A percentile compares a stretch with the other conserved stretches of the same genome.
phyloP scores from a whole-genome alignment of 2,329 filamentous ascomycete species.

The Penicillium rolfsii region DNA sequence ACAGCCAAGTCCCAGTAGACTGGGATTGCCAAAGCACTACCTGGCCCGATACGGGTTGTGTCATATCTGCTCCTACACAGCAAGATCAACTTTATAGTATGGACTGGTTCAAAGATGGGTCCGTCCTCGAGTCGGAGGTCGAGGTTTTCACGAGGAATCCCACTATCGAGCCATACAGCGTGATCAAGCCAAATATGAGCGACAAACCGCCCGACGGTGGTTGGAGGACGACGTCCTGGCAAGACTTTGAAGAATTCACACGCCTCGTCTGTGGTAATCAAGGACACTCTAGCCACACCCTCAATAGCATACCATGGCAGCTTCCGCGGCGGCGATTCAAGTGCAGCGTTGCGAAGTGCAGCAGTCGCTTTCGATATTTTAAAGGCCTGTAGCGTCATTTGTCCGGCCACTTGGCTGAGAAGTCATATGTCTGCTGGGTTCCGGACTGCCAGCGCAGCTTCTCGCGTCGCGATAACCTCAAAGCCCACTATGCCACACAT shows the following conservation, averaged over 20 bases:
- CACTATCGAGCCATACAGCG: background rate
- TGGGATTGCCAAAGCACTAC: background rate
- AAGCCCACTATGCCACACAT: conserved; percentile 6
- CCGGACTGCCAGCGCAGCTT: conserved; percentile 3
- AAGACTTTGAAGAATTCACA: background rate
- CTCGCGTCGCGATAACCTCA: conserved; percentile 2
- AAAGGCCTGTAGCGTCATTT: background rate
- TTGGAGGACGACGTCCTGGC: background rate
- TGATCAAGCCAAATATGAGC: background rate
- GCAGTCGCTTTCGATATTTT: background rate
- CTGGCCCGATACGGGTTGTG: background rate
- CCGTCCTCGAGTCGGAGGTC: conserved; percentile 28
- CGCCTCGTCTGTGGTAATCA: background rate
- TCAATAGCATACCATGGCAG: background rate
- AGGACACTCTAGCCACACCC: too few relatives aligned
- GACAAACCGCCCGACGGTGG: background rate
- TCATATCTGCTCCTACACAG: background rate
- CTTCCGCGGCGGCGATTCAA: background rate
- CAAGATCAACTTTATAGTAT: background rate
- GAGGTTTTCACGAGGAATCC: conserved; percentile 22
- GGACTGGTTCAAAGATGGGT: conserved; percentile 3
- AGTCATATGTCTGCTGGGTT: conserved; percentile 15
- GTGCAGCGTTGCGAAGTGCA: background rate
- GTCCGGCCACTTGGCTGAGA: background rate
- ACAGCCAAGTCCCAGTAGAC: background rate